A percentile compares a stretch with the other conserved stretches of the same genome.
phyloP scores from a whole-genome alignment of 176 grass and related monocot genomes.

The Triticum aestivum region IWGSC_CS_RefSeq_v2.1 NC_057812.1:8080818-8081317 shows the following conservation, averaged over 20 bases:
- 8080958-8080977: conserved; percentile 51
- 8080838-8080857: neutral
- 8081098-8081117: neutral
- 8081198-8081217: neutral
- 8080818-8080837: neutral
- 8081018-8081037: conserved; percentile 41
- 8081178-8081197: neutral
- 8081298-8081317: neutral
- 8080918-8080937: conserved; percentile 48
- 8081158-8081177: neutral
- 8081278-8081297: neutral
- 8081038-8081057: conserved; percentile 18
- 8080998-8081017: conserved; percentile 28
- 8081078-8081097: conserved; percentile 46
- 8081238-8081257: neutral
- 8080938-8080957: conserved; percentile 62
- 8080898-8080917: conserved; percentile 46
- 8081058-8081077: conserved; percentile 16
- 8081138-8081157: neutral
- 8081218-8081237: neutral
- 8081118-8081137: neutral
- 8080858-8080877: neutral
- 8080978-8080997: conserved; percentile 28
- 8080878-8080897: neutral
- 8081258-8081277: neutral